Evolutionary conservation across 345 rosid genomes (phyloP).

Genomic region (Psidium guajava): DNA sequence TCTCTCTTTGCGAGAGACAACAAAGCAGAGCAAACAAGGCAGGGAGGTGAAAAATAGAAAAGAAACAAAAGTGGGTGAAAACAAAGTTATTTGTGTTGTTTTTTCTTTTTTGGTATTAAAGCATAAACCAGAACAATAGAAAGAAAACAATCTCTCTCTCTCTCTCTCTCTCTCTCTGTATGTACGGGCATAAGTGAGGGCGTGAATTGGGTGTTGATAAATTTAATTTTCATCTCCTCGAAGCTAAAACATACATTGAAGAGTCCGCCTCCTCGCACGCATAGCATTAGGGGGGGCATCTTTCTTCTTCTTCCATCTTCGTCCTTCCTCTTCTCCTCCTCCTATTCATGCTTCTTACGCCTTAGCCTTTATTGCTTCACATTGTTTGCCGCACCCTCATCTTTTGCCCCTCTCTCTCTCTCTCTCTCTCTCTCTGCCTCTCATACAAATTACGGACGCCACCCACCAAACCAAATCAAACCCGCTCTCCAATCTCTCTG

Average conservation of each 20-base stretch:
- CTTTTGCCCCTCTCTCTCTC: slow-evolving; percentile 6
- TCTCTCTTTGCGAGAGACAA: background rate
- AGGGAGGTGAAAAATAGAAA: background rate
- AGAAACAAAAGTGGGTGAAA: background rate
- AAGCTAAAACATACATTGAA: slow-evolving; percentile 11
- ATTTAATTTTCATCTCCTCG: background rate
- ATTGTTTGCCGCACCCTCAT: background rate
- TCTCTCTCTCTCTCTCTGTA: background rate
- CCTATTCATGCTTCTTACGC: slow-evolving; percentile 33
- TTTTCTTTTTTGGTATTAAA: background rate
- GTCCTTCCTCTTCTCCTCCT: background rate
- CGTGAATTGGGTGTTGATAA: background rate
- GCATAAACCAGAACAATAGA: background rate
- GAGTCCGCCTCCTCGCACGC: slow-evolving; percentile 27
- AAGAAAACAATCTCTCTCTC: background rate
- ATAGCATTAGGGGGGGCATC: slow-evolving; percentile 17
- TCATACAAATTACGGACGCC: background rate
- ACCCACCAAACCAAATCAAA: background rate
- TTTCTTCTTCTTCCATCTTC: slow-evolving; percentile 7
- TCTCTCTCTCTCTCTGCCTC: background rate
- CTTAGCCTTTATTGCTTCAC: slow-evolving; percentile 20
- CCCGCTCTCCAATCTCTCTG: background rate
- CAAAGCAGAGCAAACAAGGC: background rate
- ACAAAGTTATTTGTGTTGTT: background rate
- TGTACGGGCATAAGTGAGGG: background rate